Evolutionary conservation across 2,329 filamentous ascomycete species (phyloP), one percentile per base, ranked within the genome.

Genomic region (Ascomycota sp.): DNA sequence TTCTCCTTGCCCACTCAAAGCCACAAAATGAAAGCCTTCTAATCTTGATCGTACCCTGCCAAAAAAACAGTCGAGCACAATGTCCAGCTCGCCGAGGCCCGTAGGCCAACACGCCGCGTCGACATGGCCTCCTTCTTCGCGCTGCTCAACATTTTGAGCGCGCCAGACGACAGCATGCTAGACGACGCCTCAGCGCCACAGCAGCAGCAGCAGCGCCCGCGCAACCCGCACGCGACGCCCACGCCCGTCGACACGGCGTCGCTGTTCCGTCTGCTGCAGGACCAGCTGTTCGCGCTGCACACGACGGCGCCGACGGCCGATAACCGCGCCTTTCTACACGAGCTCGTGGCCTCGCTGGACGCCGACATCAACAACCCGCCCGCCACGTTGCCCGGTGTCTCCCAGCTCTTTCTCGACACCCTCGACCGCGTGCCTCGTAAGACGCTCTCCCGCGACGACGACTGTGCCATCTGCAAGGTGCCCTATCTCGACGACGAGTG

Each of bases 1-100:
- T n/a, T n/a, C n/a, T n/a, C n/a, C n/a, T n/a, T n/a, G n/a, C n/a
- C n/a, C n/a, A n/a, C n/a, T n/a, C n/a, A n/a, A n/a, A n/a, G n/a
- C n/a, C n/a, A n/a, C n/a, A n/a, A n/a, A n/a, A n/a, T n/a, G n/a
- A n/a, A n/a, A n/a, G n/a, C n/a, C n/a, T n/a, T n/a, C n/a, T n/a
- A n/a, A n/a, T n/a, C n/a, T n/a, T n/a, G n/a, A n/a, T n/a, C n/a
- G n/a, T n/a, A n/a, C n/a, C n/a, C n/a, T n/a, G n/a, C n/a, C n/a
- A n/a, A n/a, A n/a, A n/a, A n/a, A n/a, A 12, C 32, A 75, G 70
- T 75, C 46, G 70, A 75, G 47, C 70, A 75, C 54, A 67, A 66
- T 46, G 67, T 75, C 50, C 57, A 63, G 40, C 47, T 59, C 33
- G 27, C 52, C 20, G 38, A 57, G 28, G 36, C 48, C 5, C 45